Evolutionary conservation across 2,329 filamentous ascomycete genomes (phyloP).

Genomic region (Calonectria pauciramosa): DNA sequence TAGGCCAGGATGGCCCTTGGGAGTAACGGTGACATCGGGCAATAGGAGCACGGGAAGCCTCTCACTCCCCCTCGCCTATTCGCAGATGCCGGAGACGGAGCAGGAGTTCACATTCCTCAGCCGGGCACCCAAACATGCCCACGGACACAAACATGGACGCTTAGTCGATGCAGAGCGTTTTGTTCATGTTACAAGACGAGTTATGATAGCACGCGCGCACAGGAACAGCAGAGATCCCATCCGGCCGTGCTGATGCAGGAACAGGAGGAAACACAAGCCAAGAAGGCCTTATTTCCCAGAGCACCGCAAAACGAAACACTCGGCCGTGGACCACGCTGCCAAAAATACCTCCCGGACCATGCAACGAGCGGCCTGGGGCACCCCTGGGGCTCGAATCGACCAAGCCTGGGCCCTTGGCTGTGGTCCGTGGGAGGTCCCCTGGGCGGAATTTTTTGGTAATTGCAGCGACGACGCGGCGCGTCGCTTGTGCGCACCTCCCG

Average conservation of each 20-base stretch:
- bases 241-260: background rate
- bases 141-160: background rate
- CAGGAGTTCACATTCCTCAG: background rate
- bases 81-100: background rate
- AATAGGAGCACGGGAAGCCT: constrained; percentile 1
- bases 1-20: constrained; percentile 9
- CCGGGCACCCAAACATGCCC: background rate
- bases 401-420: background rate
- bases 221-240: background rate
- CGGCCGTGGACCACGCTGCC: constrained; percentile 16
- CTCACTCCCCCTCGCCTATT: background rate
- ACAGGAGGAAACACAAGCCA: background rate
- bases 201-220: background rate
- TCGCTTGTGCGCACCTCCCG: background rate
- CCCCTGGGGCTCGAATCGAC: background rate
- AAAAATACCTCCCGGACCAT: constrained; percentile 23
- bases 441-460: background rate
- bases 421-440: background rate
- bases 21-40: constrained; percentile 23
- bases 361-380: background rate
- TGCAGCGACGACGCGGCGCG: background rate
- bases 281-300: constrained; percentile 4
- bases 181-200: background rate
- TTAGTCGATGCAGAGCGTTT: background rate
- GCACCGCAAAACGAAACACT: constrained; percentile 25